Conservation (phyloP, 2,329 filamentous ascomycete species). For the Colletotrichum cereale region DNA sequence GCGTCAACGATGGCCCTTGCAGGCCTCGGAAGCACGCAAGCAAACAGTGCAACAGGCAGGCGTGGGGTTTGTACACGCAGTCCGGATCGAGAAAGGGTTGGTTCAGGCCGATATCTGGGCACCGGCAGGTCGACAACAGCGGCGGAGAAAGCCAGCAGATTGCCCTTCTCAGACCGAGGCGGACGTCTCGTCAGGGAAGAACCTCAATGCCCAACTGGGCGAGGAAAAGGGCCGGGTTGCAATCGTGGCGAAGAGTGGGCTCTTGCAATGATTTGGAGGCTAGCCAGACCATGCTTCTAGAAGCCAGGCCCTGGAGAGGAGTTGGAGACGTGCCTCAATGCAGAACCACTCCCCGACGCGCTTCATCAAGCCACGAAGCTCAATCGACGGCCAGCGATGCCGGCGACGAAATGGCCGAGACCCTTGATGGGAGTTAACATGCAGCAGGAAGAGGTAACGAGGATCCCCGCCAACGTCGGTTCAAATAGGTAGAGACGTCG, state of each 20-base stretch:
- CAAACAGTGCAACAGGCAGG: not conserved
- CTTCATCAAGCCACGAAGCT: not conserved
- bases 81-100: not conserved
- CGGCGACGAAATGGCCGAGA: not conserved
- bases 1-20: slow-evolving; percentile 18
- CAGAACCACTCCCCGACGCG: not conserved
- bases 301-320: not conserved
- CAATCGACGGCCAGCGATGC: not conserved
- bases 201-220: not conserved
- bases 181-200: not conserved
- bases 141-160: not conserved
- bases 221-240: not conserved
- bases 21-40: not conserved
- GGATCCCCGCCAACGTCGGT: not conserved
- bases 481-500: slow-evolving; percentile 13
- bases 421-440: slow-evolving; percentile 2
- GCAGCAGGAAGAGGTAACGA: slow-evolving; percentile 15
- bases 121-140: not conserved
- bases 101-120: not conserved
- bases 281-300: not conserved
- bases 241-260: not conserved
- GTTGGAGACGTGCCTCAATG: not conserved
- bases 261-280: not conserved
- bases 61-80: not conserved
- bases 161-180: not conserved